Percentiles rank a stretch among this genome's conserved stretches.
Evolutionary conservation across 495 filamentous ascomycete genomes (phyloP).

Genomic region (Hypoxylon subgilvum): DNA sequence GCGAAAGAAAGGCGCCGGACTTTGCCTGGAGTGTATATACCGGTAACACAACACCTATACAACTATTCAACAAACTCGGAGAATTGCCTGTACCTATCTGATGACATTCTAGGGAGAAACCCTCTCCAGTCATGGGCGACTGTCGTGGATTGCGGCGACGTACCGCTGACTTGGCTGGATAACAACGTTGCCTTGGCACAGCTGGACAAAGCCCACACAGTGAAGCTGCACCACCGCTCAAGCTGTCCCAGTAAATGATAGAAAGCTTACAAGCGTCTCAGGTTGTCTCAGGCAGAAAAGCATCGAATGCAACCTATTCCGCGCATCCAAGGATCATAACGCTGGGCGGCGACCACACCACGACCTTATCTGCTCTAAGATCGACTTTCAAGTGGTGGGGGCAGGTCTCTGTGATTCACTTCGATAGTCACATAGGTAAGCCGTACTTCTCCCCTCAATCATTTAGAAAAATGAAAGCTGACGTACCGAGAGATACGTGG

Average conservation of each 20-base stretch:
- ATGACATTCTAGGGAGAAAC: conserved; percentile 32
- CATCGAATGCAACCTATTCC: conserved; percentile 42
- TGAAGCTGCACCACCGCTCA: neutral
- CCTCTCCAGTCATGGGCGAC: conserved; percentile 65
- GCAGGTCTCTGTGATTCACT: conserved; percentile 71
- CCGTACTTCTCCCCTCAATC: neutral
- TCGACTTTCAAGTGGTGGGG: conserved; percentile 72
- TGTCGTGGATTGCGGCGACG: conserved; percentile 78
- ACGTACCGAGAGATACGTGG: conserved; percentile 71
- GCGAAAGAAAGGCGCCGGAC: conserved; percentile 34
- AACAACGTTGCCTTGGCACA: conserved; percentile 77
- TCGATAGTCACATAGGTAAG: conserved; percentile 69
- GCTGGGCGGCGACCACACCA: conserved; percentile 71
- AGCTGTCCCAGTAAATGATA: neutral
- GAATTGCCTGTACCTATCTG: conserved; percentile 1
- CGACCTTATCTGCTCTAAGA: conserved; percentile 65
- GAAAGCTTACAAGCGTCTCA: conserved; percentile 3
- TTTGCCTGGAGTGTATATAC: conserved; percentile 42
- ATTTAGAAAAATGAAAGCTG: conserved; percentile 1
- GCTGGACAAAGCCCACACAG: conserved; percentile 68
- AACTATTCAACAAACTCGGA: neutral
- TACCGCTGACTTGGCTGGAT: conserved; percentile 71
- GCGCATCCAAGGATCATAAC: conserved; percentile 64
- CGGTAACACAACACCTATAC: conserved; percentile 36
- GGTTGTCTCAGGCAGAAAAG: conserved; percentile 45